These are phyloP conservation scores for Neofusicoccum sp. DNA, from an alignment of 2,329 filamentous ascomycete genomes.

Conservation along the genomic window DNA sequence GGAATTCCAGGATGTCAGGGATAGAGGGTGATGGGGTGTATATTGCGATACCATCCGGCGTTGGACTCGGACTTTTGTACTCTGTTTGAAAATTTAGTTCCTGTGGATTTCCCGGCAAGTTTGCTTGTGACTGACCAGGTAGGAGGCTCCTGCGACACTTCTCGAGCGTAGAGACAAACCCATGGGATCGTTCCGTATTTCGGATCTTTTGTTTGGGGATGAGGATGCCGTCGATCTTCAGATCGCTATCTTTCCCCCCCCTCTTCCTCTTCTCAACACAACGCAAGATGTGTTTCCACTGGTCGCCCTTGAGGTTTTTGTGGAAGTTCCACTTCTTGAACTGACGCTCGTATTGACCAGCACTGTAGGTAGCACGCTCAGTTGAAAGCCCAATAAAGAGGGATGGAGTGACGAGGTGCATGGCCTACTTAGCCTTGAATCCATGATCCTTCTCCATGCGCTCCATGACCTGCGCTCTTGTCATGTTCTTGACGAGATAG, in stretches of 20 bases:
- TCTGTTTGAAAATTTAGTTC: neutral
- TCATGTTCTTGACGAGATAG: conserved; percentile 8
- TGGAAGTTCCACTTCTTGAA: conserved; percentile 28
- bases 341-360: conserved; percentile 25
- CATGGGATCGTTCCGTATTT: conserved; percentile 21
- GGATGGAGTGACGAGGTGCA: too few species aligned
- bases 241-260: conserved; percentile 22
- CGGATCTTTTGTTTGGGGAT: conserved; percentile 23
- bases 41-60: conserved; percentile 7
- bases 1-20: neutral
- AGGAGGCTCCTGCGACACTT: neutral
- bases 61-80: neutral
- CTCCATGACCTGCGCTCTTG: neutral
- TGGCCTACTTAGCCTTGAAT: conserved; percentile 17
- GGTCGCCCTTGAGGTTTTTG: conserved; percentile 24
- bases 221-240: conserved; percentile 19
- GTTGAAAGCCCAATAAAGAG: neutral
- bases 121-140: conserved; percentile 10
- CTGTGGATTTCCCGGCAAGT: neutral
- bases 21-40: neutral
- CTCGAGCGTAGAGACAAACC: neutral
- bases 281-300: conserved; percentile 24
- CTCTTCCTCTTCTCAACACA: conserved; percentile 22
- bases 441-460: neutral
- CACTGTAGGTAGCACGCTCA: conserved; percentile 16